These are phyloP conservation scores for Jatropha curcas DNA, from an alignment of 345 rosid species.

Conservation along the genomic window DNA sequence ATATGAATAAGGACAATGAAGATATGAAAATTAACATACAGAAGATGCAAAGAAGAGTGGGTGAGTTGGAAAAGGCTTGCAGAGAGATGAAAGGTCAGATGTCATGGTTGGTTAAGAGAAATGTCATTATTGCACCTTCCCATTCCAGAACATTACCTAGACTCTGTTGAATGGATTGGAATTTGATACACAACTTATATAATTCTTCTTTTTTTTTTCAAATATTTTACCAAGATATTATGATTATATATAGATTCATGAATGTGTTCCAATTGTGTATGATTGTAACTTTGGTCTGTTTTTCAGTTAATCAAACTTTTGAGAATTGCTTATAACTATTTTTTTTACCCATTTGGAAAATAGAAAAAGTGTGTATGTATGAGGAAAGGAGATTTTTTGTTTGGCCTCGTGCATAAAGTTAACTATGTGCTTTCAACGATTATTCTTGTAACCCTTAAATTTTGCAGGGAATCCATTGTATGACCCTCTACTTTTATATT, in stretches of 20 bases:
- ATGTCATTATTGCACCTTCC: constrained; percentile 19
- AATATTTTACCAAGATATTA: not conserved
- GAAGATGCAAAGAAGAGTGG: constrained; percentile 51
- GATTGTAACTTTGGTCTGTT: not conserved
- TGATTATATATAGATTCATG: no score
- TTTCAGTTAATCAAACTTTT: no score
- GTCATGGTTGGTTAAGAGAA: constrained; percentile 45
- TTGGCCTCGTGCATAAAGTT: no score
- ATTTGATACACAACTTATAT: no score
- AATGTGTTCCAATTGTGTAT: not conserved
- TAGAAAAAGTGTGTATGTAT: not conserved
- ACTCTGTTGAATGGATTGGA: constrained; percentile 39
- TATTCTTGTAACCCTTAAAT: no score
- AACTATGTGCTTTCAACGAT: no score
- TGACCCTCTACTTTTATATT: no score
- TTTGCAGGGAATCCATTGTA: no score
- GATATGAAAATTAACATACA: constrained; percentile 35
- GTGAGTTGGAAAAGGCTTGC: constrained; percentile 57
- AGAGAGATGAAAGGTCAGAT: constrained; percentile 58
- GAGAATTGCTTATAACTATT: not conserved
- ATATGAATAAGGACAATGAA: constrained; percentile 22
- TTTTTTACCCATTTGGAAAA: not conserved
- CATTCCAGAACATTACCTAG: constrained; percentile 42
- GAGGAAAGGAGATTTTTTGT: no score
- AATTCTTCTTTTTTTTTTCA: not conserved